A percentile compares a stretch with the other conserved stretches of the same genome.
These are phyloP conservation scores for Cercospora beticola DNA, from an alignment of 2,329 filamentous ascomycete species.

Conservation along the genomic window DNA sequence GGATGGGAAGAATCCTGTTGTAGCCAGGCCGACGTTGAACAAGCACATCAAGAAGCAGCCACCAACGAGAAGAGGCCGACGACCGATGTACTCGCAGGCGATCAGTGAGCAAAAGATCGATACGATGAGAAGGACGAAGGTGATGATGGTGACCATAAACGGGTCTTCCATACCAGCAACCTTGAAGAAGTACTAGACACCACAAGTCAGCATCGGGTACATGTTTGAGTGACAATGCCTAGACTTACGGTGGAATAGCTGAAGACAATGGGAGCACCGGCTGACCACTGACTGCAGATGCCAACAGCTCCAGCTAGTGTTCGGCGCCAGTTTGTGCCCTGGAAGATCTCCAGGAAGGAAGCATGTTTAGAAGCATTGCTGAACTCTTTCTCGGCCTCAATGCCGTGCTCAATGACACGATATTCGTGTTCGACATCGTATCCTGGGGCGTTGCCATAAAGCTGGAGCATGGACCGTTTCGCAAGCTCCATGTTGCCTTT, in stretches of 20 bases:
- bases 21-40: conserved; percentile 21
- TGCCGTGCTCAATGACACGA: conserved; percentile 23
- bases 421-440: conserved; percentile 24
- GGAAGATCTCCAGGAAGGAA: conserved; percentile 24
- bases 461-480: conserved; percentile 17
- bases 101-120: conserved; percentile 27
- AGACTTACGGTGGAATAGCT: conserved; percentile 21
- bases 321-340: conserved; percentile 22
- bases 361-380: conserved; percentile 8
- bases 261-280: conserved; percentile 24
- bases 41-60: conserved; percentile 23
- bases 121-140: conserved; percentile 41
- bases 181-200: conserved; percentile 22
- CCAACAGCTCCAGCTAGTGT: conserved; percentile 23
- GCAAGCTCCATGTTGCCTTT: conserved; percentile 18
- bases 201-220: background rate
- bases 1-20: conserved; percentile 15
- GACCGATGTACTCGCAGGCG: conserved; percentile 22
- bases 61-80: conserved; percentile 20
- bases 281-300: conserved; percentile 25
- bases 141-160: conserved; percentile 33
- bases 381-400: conserved; percentile 18
- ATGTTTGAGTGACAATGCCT: background rate
- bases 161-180: conserved; percentile 22
- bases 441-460: conserved; percentile 19